These are phyloP conservation scores for Colletotrichum sojae DNA, from an alignment of 2,329 filamentous ascomycete species.

Conservation along the genomic window DNA sequence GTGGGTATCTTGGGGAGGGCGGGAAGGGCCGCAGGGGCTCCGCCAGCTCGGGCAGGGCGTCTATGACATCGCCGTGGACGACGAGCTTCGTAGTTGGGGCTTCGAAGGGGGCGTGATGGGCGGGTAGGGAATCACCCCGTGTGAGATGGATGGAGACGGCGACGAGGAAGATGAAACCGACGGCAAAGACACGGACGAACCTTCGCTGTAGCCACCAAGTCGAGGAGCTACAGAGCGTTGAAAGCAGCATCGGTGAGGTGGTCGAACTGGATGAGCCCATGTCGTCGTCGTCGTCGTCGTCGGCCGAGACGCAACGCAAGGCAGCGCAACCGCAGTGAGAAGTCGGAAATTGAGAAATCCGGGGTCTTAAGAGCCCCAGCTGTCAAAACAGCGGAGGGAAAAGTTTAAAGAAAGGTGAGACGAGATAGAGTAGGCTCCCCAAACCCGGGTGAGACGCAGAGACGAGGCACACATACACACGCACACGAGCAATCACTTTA, in stretches of 20 bases:
- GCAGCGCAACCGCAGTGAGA: background rate
- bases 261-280: slow-evolving; percentile 28
- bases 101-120: slow-evolving; percentile 36
- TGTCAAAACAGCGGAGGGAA: slow-evolving; percentile 25
- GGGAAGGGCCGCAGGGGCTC: slow-evolving; percentile 46
- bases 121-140: slow-evolving; percentile 3
- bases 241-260: slow-evolving; percentile 4
- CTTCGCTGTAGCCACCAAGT: slow-evolving; percentile 24
- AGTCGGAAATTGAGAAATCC: background rate
- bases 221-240: slow-evolving; percentile 20
- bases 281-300: background rate
- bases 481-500: too few relatives aligned
- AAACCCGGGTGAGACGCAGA: background rate
- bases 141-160: slow-evolving; percentile 24
- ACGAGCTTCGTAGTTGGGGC: slow-evolving; percentile 29
- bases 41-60: slow-evolving; percentile 19
- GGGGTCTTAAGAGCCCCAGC: background rate
- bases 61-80: slow-evolving; percentile 38
- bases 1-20: slow-evolving; percentile 43
- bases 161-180: slow-evolving; percentile 23
- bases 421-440: slow-evolving; percentile 23
- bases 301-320: too few relatives aligned
- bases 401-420: slow-evolving; percentile 31
- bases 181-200: slow-evolving; percentile 25
- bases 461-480: background rate